Evolutionary conservation across 2,329 filamentous ascomycete genomes (phyloP), one percentile per base, ranked within the genome.

Genomic region (Penicillium janthinellum): DNA sequence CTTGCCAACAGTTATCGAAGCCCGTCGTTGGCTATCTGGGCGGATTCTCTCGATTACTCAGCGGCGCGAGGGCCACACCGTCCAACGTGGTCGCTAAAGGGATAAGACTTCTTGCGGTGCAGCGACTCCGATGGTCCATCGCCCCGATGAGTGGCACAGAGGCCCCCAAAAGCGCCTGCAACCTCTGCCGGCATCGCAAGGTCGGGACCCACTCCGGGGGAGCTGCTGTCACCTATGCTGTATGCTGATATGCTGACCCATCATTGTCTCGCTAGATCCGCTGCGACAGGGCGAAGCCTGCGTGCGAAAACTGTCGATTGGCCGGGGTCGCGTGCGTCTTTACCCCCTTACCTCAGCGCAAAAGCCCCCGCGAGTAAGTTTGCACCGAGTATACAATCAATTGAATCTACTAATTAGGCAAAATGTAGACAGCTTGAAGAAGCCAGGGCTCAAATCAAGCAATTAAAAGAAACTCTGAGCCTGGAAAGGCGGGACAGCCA

Each of bases 251-350:
- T 20, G 20, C 20, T 37, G 31, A 17, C 38, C 44, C 1, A 11
- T 28, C 25, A 15, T 28, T 12, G 22, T 41, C 7, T 41, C 38
- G n/a, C 28, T 47, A 71, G 69, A 71, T 71, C 34, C 66, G 67
- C 37, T 71, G 69, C 56, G 66, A 71, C 47, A 61, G 57, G 44
- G 66, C 51, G 4, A 62, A 66, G 17, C 68, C 69, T 20, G 60
- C 63, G 28, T 71, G 69, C 17, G 69, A 71, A 20, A 67, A 63
- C 7, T 71, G 69, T 45, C 53, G 57, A 28, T 38, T 68, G 25
- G 65, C 62, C 14, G 58, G 64, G 1, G 51, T 66, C 1, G 62
- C 58, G 12, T 71, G 69, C 54, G 62, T 57, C 4, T 69, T 71
- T 22, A 66, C 67, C 7, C 61, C 56, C 10, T 51, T 34, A 12